phyloP scores from a whole-genome alignment of 192 early-diverging fungal species.

The Kappamyces sp. region DNA sequence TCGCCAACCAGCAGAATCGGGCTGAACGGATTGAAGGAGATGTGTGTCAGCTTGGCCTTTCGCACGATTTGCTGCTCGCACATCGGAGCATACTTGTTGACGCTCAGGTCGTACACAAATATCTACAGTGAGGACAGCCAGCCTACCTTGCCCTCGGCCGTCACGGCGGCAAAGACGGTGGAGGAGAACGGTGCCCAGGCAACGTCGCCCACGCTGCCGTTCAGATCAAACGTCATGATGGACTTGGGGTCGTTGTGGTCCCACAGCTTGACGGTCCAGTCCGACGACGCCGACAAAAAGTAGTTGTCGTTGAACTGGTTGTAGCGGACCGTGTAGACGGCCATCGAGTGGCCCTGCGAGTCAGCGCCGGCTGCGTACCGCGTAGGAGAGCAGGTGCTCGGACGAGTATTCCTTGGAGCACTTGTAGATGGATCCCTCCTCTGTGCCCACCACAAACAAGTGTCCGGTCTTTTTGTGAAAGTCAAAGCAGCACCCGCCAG shows the following conservation, averaged over 20 bases:
- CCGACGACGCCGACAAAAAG: slow-evolving; percentile 51
- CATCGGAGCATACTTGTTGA: slow-evolving; percentile 59
- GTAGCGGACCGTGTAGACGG: slow-evolving; percentile 53
- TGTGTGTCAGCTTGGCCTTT: slow-evolving; percentile 57
- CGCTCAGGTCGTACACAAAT: slow-evolving; percentile 52
- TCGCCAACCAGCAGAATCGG: slow-evolving; percentile 56
- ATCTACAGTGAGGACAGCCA: slow-evolving; percentile 25
- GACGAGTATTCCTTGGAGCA: slow-evolving; percentile 58
- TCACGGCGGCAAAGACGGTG: slow-evolving; percentile 56
- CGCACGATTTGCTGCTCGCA: slow-evolving; percentile 55
- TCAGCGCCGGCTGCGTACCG: slow-evolving; percentile 29
- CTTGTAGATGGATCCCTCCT: slow-evolving; percentile 56
- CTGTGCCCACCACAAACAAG: slow-evolving; percentile 61
- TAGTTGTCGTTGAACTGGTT: slow-evolving; percentile 50
- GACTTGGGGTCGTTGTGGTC: slow-evolving; percentile 48
- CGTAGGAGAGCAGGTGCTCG: slow-evolving; percentile 51
- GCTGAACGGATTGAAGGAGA: slow-evolving; percentile 55
- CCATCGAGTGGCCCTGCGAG: slow-evolving; percentile 55
- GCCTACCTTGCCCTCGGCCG: slow-evolving; percentile 55
- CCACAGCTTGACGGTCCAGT: slow-evolving; percentile 64
- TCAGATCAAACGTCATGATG: slow-evolving; percentile 55
- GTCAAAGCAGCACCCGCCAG: slow-evolving; percentile 59
- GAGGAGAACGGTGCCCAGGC: slow-evolving; percentile 63
- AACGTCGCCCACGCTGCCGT: slow-evolving; percentile 49
- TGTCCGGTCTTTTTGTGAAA: slow-evolving; percentile 54